These are phyloP conservation scores for Lentinula boryana DNA, from an alignment of 768 basidiomycete species.

Conservation along the genomic window DNA sequence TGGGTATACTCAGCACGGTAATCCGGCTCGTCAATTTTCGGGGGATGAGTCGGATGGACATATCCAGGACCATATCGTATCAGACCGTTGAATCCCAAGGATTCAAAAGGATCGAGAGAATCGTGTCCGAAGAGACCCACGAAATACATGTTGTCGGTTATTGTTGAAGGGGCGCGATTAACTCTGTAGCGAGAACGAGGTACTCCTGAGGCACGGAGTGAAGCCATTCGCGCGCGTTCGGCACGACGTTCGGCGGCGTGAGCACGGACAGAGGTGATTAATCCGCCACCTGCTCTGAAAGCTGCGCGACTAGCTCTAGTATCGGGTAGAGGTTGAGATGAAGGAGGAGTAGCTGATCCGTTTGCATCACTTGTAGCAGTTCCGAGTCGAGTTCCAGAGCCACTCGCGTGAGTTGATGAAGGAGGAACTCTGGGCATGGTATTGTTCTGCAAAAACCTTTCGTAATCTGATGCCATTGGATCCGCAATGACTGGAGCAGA, in stretches of 20 bases:
- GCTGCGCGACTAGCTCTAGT: background rate
- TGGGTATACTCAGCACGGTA: conserved; percentile 66
- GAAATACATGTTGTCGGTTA: background rate
- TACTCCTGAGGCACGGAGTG: background rate
- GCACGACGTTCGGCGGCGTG: background rate
- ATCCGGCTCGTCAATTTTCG: conserved; percentile 23
- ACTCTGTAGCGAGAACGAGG: background rate
- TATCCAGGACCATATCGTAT: background rate
- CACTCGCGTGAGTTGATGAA: background rate
- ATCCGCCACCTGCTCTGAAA: background rate
- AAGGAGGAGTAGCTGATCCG: background rate
- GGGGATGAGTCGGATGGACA: background rate
- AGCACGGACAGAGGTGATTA: background rate
- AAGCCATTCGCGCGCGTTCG: background rate
- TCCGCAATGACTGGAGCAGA: background rate
- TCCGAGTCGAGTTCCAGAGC: background rate
- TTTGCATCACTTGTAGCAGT: background rate
- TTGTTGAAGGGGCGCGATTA: background rate
- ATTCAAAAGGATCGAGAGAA: background rate
- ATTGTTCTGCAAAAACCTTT: background rate
- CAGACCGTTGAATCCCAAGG: background rate
- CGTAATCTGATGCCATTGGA: conserved; percentile 1
- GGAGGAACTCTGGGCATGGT: background rate
- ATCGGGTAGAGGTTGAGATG: background rate
- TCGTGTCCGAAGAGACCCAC: background rate